Conservation (phyloP, 441 rosid species). For the Breynia disticha region DNA sequence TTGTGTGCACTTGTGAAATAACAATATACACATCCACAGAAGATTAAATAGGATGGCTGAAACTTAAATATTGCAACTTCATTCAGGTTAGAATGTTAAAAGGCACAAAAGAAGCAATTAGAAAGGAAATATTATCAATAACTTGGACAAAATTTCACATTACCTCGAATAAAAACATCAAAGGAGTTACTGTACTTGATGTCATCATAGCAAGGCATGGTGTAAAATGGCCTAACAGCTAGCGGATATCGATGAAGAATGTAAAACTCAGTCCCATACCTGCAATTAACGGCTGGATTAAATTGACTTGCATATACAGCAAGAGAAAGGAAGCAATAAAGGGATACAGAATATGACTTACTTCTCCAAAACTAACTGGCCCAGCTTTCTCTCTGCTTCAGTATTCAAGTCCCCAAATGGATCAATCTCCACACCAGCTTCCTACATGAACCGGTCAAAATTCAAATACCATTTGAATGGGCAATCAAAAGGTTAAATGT, state of each 20-base stretch:
- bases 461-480: too few relatives aligned
- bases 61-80: too few relatives aligned
- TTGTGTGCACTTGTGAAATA: too few relatives aligned
- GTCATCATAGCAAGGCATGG: constrained; percentile 80
- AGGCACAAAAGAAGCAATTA: neutral
- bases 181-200: constrained; percentile 74
- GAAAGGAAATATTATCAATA: neutral
- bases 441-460: constrained; percentile 28
- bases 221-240: constrained; percentile 86
- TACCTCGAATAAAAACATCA: constrained; percentile 93
- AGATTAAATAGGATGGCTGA: too few relatives aligned
- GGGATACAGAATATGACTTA: constrained; percentile 14
- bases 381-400: constrained; percentile 81
- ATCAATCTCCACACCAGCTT: constrained; percentile 74
- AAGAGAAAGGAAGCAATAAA: neutral
- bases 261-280: constrained; percentile 81
- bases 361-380: constrained; percentile 79
- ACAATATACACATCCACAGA: too few relatives aligned
- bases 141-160: constrained; percentile 5
- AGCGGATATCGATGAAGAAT: constrained; percentile 72
- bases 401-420: constrained; percentile 85
- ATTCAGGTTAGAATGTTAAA: too few relatives aligned
- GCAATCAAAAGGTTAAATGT: too few relatives aligned
- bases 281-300: constrained; percentile 13
- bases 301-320: neutral